phyloP scores from a whole-genome alignment of 306 rosid genomes.

The Malus fusca region DNA sequence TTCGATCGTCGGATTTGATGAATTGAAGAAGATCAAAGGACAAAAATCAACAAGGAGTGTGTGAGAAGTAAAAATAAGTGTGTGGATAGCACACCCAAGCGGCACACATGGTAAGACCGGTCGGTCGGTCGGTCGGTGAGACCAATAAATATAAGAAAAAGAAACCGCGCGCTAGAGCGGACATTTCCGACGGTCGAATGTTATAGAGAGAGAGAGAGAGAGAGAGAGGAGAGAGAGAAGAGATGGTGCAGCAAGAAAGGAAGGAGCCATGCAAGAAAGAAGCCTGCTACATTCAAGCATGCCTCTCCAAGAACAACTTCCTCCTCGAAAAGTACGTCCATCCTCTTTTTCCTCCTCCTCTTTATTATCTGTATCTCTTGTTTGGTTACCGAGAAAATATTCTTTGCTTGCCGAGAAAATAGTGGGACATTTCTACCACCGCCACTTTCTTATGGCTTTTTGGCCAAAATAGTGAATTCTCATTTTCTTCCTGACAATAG shows the following conservation, averaged over 20 bases:
- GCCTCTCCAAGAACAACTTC: constrained; percentile 81
- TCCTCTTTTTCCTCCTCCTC: background rate
- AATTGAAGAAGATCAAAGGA: no score
- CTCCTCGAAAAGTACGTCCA: constrained; percentile 49
- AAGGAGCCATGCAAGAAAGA: constrained; percentile 94
- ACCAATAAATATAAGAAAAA: no score
- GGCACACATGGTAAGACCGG: background rate
- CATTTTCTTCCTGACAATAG: no score
- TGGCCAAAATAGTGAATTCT: no score
- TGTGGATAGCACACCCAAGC: no score
- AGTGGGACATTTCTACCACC: background rate
- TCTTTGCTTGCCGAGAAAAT: constrained; percentile 9
- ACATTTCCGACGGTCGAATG: background rate
- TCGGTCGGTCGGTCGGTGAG: background rate
- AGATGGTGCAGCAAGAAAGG: constrained; percentile 48
- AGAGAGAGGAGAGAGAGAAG: background rate
- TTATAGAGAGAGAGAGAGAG: background rate
- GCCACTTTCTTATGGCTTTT: background rate
- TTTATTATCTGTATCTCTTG: background rate
- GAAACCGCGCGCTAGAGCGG: background rate
- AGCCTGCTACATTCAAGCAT: constrained; percentile 91
- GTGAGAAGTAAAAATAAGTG: no score
- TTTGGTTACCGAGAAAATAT: constrained; percentile 6
- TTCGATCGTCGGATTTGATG: no score
- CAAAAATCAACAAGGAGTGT: no score